phyloP scores from a whole-genome alignment of 257 asterid species.

The Verbena officinalis region DNA sequence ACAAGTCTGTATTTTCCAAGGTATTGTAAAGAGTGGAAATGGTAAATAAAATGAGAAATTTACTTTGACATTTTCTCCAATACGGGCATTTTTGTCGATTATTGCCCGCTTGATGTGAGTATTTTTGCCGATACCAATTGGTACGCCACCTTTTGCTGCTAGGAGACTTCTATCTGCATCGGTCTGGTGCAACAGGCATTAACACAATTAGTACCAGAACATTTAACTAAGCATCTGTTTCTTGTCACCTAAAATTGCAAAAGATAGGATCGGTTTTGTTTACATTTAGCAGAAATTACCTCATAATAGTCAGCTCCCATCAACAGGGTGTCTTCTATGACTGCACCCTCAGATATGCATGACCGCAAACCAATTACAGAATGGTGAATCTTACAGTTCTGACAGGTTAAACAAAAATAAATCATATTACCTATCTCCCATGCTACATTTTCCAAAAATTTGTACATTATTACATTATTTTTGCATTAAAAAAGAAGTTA shows the following conservation, averaged over 20 bases:
- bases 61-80: slow-evolving; percentile 65
- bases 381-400: slow-evolving; percentile 70
- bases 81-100: slow-evolving; percentile 69
- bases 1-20: not conserved
- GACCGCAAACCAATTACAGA: slow-evolving; percentile 72
- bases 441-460: not conserved
- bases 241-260: not conserved
- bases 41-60: not conserved
- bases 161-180: slow-evolving; percentile 50
- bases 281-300: slow-evolving; percentile 34
- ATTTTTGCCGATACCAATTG: slow-evolving; percentile 66
- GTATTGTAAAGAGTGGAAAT: not conserved
- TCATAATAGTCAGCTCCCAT: slow-evolving; percentile 86
- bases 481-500: slow-evolving; percentile 14
- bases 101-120: slow-evolving; percentile 66
- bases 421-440: slow-evolving; percentile 1
- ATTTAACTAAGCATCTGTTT: not conserved
- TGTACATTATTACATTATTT: not conserved
- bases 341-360: slow-evolving; percentile 74
- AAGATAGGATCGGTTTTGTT: not conserved
- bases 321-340: slow-evolving; percentile 63
- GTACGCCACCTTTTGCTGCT: slow-evolving; percentile 57
- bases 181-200: slow-evolving; percentile 39
- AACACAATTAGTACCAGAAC: not conserved
- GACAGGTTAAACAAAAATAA: slow-evolving; percentile 17